Evolutionary conservation across 495 filamentous ascomycete genomes (phyloP).

Genomic region (Filosporella fistucella): DNA sequence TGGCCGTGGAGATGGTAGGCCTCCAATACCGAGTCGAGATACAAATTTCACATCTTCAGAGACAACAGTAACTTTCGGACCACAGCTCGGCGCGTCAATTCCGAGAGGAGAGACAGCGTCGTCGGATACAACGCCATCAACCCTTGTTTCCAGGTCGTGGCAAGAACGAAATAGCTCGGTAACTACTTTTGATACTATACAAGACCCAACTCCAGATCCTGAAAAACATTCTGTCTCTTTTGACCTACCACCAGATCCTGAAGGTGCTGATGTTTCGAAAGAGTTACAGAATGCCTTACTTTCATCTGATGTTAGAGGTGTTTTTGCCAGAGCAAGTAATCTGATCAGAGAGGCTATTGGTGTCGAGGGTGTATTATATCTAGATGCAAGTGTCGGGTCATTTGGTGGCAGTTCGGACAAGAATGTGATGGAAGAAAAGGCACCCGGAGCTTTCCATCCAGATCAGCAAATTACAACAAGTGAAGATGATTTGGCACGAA

Average conservation of each 20-base stretch:
- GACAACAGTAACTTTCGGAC: not conserved
- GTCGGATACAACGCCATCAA: slow-evolving; percentile 5
- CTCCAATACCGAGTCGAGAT: slow-evolving; percentile 10
- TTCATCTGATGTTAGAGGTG: slow-evolving; percentile 29
- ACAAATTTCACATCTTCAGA: not conserved
- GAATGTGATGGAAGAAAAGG: slow-evolving; percentile 20
- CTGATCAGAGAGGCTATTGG: slow-evolving; percentile 47
- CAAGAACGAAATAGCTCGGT: slow-evolving; percentile 16
- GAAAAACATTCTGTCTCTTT: slow-evolving; percentile 19
- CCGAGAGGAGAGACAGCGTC: not conserved
- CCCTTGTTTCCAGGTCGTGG: slow-evolving; percentile 10
- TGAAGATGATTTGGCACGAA: slow-evolving; percentile 14
- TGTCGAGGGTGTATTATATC: slow-evolving; percentile 46
- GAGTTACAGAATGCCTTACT: slow-evolving; percentile 22
- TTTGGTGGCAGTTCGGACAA: slow-evolving; percentile 22
- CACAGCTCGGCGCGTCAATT: not conserved
- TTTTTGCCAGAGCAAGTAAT: slow-evolving; percentile 40
- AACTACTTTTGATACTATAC: slow-evolving; percentile 15
- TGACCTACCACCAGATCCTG: slow-evolving; percentile 13
- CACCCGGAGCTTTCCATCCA: slow-evolving; percentile 10
- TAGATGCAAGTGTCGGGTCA: slow-evolving; percentile 38
- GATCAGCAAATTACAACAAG: slow-evolving; percentile 7
- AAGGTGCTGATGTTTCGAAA: slow-evolving; percentile 17
- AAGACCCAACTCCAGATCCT: slow-evolving; percentile 3
- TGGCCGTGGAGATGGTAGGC: slow-evolving; percentile 11